Evolutionary conservation across 768 basidiomycete genomes (phyloP).

Genomic region (Lactifluus piperatus): DNA sequence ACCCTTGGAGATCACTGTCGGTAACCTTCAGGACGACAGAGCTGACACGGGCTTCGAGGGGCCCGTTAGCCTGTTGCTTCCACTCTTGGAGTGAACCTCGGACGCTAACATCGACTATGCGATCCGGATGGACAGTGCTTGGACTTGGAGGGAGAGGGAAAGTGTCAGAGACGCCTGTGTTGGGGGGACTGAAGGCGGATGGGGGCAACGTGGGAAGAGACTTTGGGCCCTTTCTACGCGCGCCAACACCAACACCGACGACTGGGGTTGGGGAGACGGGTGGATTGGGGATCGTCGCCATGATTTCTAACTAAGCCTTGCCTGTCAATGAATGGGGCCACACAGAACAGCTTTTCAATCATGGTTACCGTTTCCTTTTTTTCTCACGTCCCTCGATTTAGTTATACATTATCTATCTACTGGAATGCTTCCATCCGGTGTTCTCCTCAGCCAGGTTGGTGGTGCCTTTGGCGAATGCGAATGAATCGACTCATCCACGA

Average conservation of each 20-base stretch:
- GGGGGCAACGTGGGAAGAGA: constrained; percentile 62
- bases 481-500: constrained; percentile 13
- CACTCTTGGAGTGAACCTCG: constrained; percentile 39
- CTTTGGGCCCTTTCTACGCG: constrained; percentile 55
- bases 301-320: too few species aligned
- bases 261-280: constrained; percentile 37
- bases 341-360: too few species aligned
- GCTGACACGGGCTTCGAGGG: constrained; percentile 36
- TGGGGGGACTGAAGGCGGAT: constrained; percentile 69
- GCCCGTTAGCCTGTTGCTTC: constrained; percentile 42
- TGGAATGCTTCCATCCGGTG: too few species aligned
- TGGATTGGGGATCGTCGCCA: constrained; percentile 14
- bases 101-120: constrained; percentile 63
- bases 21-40: constrained; percentile 39
- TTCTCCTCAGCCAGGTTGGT: constrained; percentile 19
- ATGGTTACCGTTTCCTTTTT: too few species aligned
- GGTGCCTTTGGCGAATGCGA: constrained; percentile 10
- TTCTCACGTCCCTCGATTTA: too few species aligned
- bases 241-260: constrained; percentile 34
- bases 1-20: constrained; percentile 35
- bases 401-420: too few species aligned
- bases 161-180: constrained; percentile 52
- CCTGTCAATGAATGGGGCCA: too few species aligned
- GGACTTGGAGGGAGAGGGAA: constrained; percentile 68
- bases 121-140: constrained; percentile 50